Evolutionary conservation across 345 rosid species (phyloP).

Genomic region (Gossypium ekmanianum): DNA sequence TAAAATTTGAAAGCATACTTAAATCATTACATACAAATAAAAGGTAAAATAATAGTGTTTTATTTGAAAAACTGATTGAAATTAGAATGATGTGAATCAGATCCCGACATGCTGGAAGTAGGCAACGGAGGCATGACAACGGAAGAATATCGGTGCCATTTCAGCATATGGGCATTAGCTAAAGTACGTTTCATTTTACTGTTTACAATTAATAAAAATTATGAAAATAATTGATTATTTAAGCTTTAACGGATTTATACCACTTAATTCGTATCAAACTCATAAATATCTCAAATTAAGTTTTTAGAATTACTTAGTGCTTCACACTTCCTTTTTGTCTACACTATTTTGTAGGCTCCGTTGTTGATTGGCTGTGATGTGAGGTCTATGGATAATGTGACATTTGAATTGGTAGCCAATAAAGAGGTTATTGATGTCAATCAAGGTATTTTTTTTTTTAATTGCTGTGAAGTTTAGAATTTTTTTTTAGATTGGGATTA

Average conservation of each 20-base stretch:
- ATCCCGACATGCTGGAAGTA: slow-evolving; percentile 78
- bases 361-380: slow-evolving; percentile 56
- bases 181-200: slow-evolving; percentile 29
- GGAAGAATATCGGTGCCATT: slow-evolving; percentile 60
- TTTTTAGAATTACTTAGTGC: too few species aligned
- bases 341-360: slow-evolving; percentile 36
- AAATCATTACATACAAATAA: too few species aligned
- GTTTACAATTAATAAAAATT: too few species aligned
- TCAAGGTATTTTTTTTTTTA: slow-evolving; percentile 38
- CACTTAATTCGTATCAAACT: too few species aligned
- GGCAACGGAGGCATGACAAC: slow-evolving; percentile 73
- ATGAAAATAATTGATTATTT: too few species aligned
- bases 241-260: too few species aligned
- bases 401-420: slow-evolving; percentile 40
- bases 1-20: too few species aligned
- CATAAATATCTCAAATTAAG: too few species aligned
- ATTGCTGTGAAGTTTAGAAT: neutral
- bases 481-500: too few species aligned
- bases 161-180: slow-evolving; percentile 66
- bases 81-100: slow-evolving; percentile 22
- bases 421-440: slow-evolving; percentile 55
- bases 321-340: too few species aligned
- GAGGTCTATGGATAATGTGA: slow-evolving; percentile 35
- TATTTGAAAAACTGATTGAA: neutral
- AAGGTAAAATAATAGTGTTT: too few species aligned